Conservation (phyloP, 345 rosid genomes). For the Brassica rapa region DNA sequence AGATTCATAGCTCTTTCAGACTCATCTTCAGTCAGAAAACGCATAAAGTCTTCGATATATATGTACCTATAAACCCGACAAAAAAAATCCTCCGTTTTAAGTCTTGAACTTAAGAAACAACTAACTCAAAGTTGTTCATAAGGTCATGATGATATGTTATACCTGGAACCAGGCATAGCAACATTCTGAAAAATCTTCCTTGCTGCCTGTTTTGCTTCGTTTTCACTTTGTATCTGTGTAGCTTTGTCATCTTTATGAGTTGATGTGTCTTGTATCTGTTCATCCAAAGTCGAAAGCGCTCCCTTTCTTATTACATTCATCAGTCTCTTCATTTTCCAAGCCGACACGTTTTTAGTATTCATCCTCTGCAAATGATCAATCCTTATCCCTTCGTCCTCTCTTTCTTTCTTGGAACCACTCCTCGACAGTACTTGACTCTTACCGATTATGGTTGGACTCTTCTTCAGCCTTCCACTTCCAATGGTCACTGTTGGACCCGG, state of each 20-base stretch:
- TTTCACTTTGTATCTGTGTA: constrained; percentile 64
- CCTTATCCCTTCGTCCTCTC: constrained; percentile 51
- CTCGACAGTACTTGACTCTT: constrained; percentile 57
- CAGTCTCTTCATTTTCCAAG: constrained; percentile 96
- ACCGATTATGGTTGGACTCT: constrained; percentile 40
- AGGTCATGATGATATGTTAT: constrained; percentile 8
- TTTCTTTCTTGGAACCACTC: constrained; percentile 47
- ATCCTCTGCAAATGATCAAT: constrained; percentile 75
- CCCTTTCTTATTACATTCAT: constrained; percentile 71
- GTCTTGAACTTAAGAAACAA: background rate
- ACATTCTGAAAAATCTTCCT: constrained; percentile 77
- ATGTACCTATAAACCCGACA: constrained; percentile 52
- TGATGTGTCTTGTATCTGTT: constrained; percentile 60
- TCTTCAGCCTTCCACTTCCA: constrained; percentile 51
- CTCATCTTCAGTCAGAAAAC: constrained; percentile 71
- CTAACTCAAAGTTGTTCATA: background rate
- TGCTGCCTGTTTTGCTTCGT: constrained; percentile 83
- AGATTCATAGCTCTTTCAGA: constrained; percentile 61
- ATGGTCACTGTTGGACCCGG: constrained; percentile 39
- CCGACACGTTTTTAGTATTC: constrained; percentile 77
- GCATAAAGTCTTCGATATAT: constrained; percentile 63
- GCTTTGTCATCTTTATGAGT: constrained; percentile 56
- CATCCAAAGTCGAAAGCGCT: constrained; percentile 75
- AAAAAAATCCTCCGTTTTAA: background rate
- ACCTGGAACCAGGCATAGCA: constrained; percentile 70